These are phyloP conservation scores for Yamadazyma endophytica DNA, from an alignment of 805 yeast genomes.

Conservation along the genomic window DNA sequence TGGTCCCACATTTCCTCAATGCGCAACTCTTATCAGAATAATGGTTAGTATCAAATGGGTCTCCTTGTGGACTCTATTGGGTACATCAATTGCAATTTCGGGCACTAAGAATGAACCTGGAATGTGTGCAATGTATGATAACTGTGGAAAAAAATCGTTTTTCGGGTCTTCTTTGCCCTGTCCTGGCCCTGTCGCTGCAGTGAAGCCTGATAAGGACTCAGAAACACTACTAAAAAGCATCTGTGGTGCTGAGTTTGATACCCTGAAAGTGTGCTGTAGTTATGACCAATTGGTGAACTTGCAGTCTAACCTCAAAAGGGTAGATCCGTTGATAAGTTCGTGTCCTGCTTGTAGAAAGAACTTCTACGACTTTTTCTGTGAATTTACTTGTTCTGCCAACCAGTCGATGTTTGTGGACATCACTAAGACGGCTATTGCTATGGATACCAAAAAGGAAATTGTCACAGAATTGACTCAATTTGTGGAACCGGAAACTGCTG, in stretches of 20 bases:
- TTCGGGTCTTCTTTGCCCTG: slow-evolving; percentile 84
- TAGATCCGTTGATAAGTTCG: slow-evolving; percentile 39
- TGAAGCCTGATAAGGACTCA: slow-evolving; percentile 42
- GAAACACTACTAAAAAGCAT: slow-evolving; percentile 45
- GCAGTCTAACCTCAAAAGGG: slow-evolving; percentile 44
- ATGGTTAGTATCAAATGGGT: not conserved
- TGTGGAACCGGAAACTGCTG: slow-evolving; percentile 58
- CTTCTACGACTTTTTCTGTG: slow-evolving; percentile 79
- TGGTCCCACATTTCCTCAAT: too few species aligned
- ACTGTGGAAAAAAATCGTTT: slow-evolving; percentile 74
- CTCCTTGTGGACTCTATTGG: not conserved
- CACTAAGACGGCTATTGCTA: slow-evolving; percentile 46
- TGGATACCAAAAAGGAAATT: slow-evolving; percentile 48
- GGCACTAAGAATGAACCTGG: slow-evolving; percentile 26
- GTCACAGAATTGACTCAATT: slow-evolving; percentile 70
- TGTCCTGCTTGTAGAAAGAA: slow-evolving; percentile 91
- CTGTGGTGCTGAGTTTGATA: slow-evolving; percentile 71
- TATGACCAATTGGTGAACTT: slow-evolving; percentile 54
- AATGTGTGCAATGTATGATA: slow-evolving; percentile 53
- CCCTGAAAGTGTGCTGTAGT: slow-evolving; percentile 64
- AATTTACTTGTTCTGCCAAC: slow-evolving; percentile 84
- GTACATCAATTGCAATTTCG: not conserved
- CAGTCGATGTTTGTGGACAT: slow-evolving; percentile 75
- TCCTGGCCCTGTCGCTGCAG: slow-evolving; percentile 52
- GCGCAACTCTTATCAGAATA: too few species aligned